A percentile compares a stretch with the other conserved stretches of the same genome.
phyloP scores from a whole-genome alignment of 352 stramenopile species.

The Phytophthora sp. region DNA sequence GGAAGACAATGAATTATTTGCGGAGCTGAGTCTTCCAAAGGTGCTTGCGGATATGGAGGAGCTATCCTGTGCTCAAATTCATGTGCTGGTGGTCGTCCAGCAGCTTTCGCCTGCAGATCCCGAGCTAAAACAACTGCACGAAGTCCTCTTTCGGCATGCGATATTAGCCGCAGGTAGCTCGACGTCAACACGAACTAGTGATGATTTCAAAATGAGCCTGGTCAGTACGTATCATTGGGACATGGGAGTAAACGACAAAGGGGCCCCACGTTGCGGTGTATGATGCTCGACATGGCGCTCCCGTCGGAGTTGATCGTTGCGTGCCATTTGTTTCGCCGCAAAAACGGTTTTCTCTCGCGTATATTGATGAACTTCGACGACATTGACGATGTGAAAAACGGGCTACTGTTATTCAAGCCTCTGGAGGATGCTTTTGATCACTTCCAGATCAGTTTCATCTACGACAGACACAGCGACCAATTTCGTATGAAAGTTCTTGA shows the following conservation, averaged over 20 bases:
- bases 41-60: no score
- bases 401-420: conserved; percentile 30
- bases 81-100: no score
- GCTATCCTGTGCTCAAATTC: no score
- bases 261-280: conserved; percentile 12
- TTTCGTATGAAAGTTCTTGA: conserved; percentile 19
- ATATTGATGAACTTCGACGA: conserved; percentile 9
- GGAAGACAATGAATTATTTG: no score
- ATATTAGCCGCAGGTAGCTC: no score
- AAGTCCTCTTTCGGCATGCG: no score
- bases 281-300: conserved; percentile 21
- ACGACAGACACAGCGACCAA: conserved; percentile 7
- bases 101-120: no score
- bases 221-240: conserved; percentile 14
- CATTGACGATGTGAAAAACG: conserved; percentile 32
- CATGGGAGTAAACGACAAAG: no score
- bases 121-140: no score
- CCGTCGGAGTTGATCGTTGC: conserved; percentile 19
- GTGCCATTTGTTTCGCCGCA: conserved; percentile 20
- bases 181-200: no score
- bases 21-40: no score
- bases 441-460: conserved; percentile 27
- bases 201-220: conserved; percentile 8
- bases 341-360: conserved; percentile 5
- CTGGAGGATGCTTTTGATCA: conserved; percentile 18